Conservation (phyloP, 106 monocot species). For the Platanthera guangdongensis region DNA sequence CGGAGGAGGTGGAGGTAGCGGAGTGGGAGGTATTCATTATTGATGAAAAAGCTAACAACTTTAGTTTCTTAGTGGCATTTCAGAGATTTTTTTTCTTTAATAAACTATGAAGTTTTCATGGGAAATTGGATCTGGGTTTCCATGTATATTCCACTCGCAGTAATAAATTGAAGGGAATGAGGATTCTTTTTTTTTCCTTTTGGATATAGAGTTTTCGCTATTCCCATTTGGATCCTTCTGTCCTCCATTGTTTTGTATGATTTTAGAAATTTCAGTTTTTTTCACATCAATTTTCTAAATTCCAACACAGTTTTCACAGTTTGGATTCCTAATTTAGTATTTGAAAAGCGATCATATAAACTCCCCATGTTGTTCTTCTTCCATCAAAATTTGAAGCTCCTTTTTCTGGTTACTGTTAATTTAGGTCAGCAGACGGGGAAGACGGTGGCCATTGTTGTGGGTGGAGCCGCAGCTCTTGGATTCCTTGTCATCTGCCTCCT, state of each 20-base stretch:
- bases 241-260: too few relatives aligned
- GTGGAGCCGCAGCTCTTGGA: slow-evolving; percentile 73
- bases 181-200: too few relatives aligned
- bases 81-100: not conserved
- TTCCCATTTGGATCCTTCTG: too few relatives aligned
- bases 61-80: not conserved
- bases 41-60: not conserved
- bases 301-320: not conserved
- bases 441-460: slow-evolving; percentile 94
- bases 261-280: too few relatives aligned
- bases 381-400: not conserved
- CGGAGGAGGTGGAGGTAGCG: slow-evolving; percentile 10
- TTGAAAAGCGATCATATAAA: not conserved
- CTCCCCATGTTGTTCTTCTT: not conserved
- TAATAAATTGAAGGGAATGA: not conserved
- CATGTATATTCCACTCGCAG: not conserved
- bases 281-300: not conserved
- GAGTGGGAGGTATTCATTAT: slow-evolving; percentile 4
- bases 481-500: slow-evolving; percentile 85
- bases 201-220: too few relatives aligned
- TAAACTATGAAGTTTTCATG: not conserved
- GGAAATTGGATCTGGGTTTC: not conserved
- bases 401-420: not conserved
- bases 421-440: slow-evolving; percentile 82
- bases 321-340: not conserved